phyloP scores from a whole-genome alignment of 495 filamentous ascomycete genomes.

The Gamarada debralockiae region DNA sequence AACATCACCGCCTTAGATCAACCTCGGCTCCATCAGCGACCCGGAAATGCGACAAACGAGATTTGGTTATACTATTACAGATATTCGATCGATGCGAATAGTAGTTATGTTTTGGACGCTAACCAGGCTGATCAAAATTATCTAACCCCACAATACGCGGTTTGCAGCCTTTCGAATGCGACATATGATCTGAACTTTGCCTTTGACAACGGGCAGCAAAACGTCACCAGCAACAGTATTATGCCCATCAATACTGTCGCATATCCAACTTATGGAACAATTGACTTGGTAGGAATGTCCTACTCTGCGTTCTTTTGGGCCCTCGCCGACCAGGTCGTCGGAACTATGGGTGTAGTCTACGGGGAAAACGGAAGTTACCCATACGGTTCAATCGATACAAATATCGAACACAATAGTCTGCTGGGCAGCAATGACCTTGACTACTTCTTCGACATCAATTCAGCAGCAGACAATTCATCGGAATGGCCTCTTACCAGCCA shows the following conservation, averaged over 20 bases:
- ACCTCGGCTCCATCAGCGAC: too few species aligned
- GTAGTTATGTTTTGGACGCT: background rate
- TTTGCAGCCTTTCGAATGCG: background rate
- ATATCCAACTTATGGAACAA: background rate
- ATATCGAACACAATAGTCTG: slow-evolving; percentile 16
- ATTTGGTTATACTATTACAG: background rate
- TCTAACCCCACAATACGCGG: background rate
- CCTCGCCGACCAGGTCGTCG: slow-evolving; percentile 13
- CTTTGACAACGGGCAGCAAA: background rate
- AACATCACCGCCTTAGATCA: too few species aligned
- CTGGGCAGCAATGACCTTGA: slow-evolving; percentile 21
- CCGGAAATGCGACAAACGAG: too few species aligned
- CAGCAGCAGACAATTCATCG: slow-evolving; percentile 2
- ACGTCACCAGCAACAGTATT: background rate
- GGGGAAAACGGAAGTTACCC: background rate
- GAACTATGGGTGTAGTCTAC: slow-evolving; percentile 15
- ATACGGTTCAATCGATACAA: slow-evolving; percentile 11
- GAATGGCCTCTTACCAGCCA: slow-evolving; percentile 2
- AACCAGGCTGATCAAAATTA: background rate
- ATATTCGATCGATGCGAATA: background rate
- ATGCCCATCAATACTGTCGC: background rate
- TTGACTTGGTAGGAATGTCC: background rate
- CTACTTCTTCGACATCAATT: slow-evolving; percentile 19
- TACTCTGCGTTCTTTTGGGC: slow-evolving; percentile 20
- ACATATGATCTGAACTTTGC: slow-evolving; percentile 1